Percentiles rank a stretch among this genome's conserved stretches.
Conservation (phyloP, 352 stramenopile species). For the Pythium plurisporium region DNA sequence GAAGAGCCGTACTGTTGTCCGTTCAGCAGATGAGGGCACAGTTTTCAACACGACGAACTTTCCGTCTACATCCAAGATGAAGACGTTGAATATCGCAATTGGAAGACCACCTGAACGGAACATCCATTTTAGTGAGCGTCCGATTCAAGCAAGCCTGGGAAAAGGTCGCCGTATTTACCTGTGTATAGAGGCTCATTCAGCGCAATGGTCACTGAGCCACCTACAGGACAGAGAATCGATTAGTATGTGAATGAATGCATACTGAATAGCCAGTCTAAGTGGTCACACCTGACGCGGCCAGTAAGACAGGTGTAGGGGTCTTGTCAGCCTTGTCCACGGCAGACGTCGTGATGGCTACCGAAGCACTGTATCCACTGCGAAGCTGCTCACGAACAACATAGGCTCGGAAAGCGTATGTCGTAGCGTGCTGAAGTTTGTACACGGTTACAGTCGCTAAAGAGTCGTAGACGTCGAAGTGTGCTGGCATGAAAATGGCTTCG, state of each 20-base stretch:
- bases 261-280: neutral
- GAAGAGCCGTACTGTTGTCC: constrained; percentile 15
- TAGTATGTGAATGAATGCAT: neutral
- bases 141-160: too few species aligned
- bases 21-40: constrained; percentile 16
- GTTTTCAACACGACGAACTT: constrained; percentile 27
- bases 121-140: too few species aligned
- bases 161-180: neutral
- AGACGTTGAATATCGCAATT: constrained; percentile 9
- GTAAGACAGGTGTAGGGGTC: constrained; percentile 33
- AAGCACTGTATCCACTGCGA: constrained; percentile 25
- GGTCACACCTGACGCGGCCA: constrained; percentile 34
- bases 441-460: constrained; percentile 17
- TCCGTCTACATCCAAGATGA: neutral
- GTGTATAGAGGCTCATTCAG: constrained; percentile 19
- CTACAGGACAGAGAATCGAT: neutral
- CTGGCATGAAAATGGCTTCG: constrained; percentile 17
- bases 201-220: constrained; percentile 13
- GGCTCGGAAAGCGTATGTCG: constrained; percentile 41
- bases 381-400: constrained; percentile 17
- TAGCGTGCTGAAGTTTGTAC: constrained; percentile 47
- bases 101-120: constrained; percentile 17
- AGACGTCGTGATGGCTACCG: constrained; percentile 28
- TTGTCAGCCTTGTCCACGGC: constrained; percentile 25
- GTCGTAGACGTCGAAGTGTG: constrained; percentile 15